phyloP scores from a whole-genome alignment of 1,139 yeast species.

The Scheffersomyces parashehatae region DNA sequence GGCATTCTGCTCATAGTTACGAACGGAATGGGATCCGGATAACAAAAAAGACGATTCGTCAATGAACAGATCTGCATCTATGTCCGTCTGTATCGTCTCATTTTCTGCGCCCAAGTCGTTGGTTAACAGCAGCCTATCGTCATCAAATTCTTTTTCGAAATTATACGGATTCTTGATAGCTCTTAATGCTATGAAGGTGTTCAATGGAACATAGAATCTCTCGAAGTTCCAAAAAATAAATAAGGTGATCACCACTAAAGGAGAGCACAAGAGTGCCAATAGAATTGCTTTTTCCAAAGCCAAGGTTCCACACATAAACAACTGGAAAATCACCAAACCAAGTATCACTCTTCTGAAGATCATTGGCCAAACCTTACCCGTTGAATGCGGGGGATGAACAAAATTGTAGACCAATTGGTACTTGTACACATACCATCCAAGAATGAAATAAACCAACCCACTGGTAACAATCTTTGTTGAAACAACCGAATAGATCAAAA shows the following conservation, averaged over 20 bases:
- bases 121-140: constrained; percentile 22
- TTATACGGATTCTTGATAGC: constrained; percentile 52
- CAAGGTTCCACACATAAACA: constrained; percentile 69
- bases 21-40: constrained; percentile 13
- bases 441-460: constrained; percentile 59
- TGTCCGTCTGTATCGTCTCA: constrained; percentile 6
- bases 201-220: constrained; percentile 58
- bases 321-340: constrained; percentile 59
- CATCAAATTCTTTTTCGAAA: constrained; percentile 46
- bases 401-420: constrained; percentile 65
- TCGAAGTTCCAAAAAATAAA: constrained; percentile 57
- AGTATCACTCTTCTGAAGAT: constrained; percentile 58
- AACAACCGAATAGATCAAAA: constrained; percentile 61
- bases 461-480: constrained; percentile 67
- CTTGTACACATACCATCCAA: constrained; percentile 66
- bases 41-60: constrained; percentile 32
- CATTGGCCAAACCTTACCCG: constrained; percentile 72
- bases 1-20: constrained; percentile 3
- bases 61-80: constrained; percentile 15
- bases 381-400: constrained; percentile 71
- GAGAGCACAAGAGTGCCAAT: constrained; percentile 52
- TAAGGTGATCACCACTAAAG: constrained; percentile 52
- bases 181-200: constrained; percentile 61
- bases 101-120: constrained; percentile 6
- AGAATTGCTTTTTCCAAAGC: constrained; percentile 63